Evolutionary conservation across 257 asterid genomes (phyloP), one percentile per base, ranked within the genome.

Genomic region (Cynanchum wilfordii): DNA sequence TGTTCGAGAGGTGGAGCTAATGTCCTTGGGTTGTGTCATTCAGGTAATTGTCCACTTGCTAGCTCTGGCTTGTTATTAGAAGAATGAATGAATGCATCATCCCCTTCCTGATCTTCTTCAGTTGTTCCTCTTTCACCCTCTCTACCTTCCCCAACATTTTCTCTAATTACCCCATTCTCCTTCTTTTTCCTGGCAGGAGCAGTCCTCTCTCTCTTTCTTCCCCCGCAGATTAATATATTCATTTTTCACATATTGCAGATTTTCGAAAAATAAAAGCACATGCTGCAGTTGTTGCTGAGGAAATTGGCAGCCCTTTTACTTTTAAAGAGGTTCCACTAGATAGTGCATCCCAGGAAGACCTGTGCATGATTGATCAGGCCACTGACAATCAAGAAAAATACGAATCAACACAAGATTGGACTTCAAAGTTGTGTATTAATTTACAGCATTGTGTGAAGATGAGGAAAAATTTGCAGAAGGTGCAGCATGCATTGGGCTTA

Each of bases 11-110:
- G 98, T n/a, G 93, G 98, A 73, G 95, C 93, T 55, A 87, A 92
- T 78, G 87, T 90, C 74, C 96, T 95, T 70, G 95, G 84, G 76
- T 85, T 95, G 65, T 95, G 99, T 81, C 99, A 92, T 92, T 95
- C 99, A 83, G 99, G 99, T 95, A 80, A 75, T 36, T 47, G 29
- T 24, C 44, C 52, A 27, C 79, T 73, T 38, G 13, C 2, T 50
- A 55, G 62, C 17, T 77, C 64, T 77, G 72, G 64, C 47, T 67
- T 63, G 55, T 58, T 71, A 27, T 60, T 70, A 16, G 30, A 52
- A 29, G 52, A 72, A 64, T 49, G 50, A 27, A 10, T 40, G 24
- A 68, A 70, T 62, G 57, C 11, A 42, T 54, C 24, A 15, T 30
- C 57, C 11, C n/a, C 11, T 15, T 75, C 15, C 59, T 58, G 24